Percentiles rank a stretch among this genome's conserved stretches.
These are phyloP conservation scores for Gossypium turneri DNA, from an alignment of 345 rosid species.

Conservation along the genomic window DNA sequence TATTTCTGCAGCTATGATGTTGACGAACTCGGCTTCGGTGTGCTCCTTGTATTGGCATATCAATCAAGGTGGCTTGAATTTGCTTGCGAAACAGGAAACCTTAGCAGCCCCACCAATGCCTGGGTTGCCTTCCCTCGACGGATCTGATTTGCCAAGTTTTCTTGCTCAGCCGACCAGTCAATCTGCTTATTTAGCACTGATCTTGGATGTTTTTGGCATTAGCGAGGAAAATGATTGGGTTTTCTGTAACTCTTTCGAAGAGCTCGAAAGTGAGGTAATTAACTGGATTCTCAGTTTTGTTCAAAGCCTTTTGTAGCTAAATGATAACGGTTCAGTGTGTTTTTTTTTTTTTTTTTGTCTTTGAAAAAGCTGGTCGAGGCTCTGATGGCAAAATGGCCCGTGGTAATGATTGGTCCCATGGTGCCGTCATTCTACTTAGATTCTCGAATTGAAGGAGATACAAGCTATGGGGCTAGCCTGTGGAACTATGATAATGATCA, in stretches of 20 bases:
- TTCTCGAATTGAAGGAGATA: conserved; percentile 35
- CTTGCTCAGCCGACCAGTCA: conserved; percentile 28
- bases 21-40: conserved; percentile 46
- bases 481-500: conserved; percentile 25
- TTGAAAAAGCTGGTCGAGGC: conserved; percentile 30
- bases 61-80: conserved; percentile 24
- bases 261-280: conserved; percentile 43
- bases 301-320: no score
- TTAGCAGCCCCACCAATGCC: conserved; percentile 26
- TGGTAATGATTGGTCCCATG: conserved; percentile 39
- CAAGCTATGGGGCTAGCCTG: conserved; percentile 36
- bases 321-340: no score
- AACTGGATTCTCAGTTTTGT: no score
- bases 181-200: conserved; percentile 34
- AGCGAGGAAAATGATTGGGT: conserved; percentile 37
- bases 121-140: conserved; percentile 37
- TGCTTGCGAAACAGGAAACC: conserved; percentile 28
- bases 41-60: conserved; percentile 39
- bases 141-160: conserved; percentile 36
- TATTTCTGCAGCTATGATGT: conserved; percentile 32
- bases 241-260: conserved; percentile 43
- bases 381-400: conserved; percentile 33
- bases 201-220: conserved; percentile 24
- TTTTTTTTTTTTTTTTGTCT: conserved; percentile 12
- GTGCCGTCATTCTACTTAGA: conserved; percentile 47